Evolutionary conservation across 495 filamentous ascomycete genomes (phyloP).

Genomic region (Entonaema liquescens): DNA sequence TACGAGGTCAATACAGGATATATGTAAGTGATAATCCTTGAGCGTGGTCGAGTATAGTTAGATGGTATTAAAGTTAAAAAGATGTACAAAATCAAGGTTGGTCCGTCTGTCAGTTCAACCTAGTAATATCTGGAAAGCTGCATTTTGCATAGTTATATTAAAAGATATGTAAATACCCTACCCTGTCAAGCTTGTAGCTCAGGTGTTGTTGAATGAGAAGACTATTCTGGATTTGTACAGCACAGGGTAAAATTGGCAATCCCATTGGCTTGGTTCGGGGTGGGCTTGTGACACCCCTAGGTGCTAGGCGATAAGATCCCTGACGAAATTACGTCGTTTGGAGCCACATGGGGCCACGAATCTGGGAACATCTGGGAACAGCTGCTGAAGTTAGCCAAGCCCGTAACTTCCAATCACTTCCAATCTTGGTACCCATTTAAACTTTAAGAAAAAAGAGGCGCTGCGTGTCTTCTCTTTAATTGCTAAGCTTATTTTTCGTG

Average conservation of each 20-base stretch:
- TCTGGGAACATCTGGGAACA: constrained; percentile 29
- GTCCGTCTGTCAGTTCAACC: constrained; percentile 2
- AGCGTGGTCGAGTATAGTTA: neutral
- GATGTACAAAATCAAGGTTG: constrained; percentile 5
- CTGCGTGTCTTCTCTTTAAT: constrained; percentile 30
- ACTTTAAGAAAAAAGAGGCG: constrained; percentile 26
- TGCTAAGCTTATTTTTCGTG: constrained; percentile 35
- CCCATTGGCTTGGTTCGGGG: constrained; percentile 17
- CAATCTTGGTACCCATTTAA: constrained; percentile 28
- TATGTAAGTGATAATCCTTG: neutral
- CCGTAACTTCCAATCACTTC: constrained; percentile 20
- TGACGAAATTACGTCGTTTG: constrained; percentile 38
- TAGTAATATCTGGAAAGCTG: constrained; percentile 4
- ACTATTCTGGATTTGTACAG: constrained; percentile 14
- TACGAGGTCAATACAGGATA: constrained; percentile 2
- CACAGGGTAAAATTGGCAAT: neutral
- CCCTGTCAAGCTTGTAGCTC: constrained; percentile 1
- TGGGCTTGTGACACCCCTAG: constrained; percentile 12
- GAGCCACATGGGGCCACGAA: constrained; percentile 34
- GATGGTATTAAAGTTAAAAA: neutral
- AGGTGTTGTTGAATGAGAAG: neutral
- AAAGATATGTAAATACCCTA: neutral
- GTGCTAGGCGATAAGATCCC: constrained; percentile 30
- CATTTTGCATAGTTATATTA: constrained; percentile 6
- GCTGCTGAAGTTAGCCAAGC: constrained; percentile 5